Percentiles rank a stretch among this genome's conserved stretches.
These are phyloP conservation scores for Peronospora destructor DNA, from an alignment of 352 stramenopile genomes.

Conservation along the genomic window DNA sequence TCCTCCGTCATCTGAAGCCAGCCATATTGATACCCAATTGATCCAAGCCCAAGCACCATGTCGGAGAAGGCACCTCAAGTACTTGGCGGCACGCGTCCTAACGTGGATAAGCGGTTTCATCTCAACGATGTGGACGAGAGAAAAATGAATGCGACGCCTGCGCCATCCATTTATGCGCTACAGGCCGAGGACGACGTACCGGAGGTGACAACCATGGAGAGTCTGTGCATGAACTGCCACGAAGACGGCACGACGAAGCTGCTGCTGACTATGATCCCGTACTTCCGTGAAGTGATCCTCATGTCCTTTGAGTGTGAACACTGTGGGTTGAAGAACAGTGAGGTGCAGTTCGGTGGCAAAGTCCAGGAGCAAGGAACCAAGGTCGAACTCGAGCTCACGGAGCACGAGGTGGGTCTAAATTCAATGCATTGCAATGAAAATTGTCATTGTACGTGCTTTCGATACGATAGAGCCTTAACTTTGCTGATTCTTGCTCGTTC, in stretches of 20 bases:
- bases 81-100: conserved; percentile 50
- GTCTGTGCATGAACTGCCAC: conserved; percentile 88
- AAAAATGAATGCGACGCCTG: conserved; percentile 10
- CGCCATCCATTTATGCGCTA: conserved; percentile 34
- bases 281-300: conserved; percentile 92
- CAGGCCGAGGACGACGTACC: conserved; percentile 49
- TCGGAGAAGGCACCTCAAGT: conserved; percentile 54
- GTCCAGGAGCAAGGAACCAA: conserved; percentile 62
- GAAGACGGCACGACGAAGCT: conserved; percentile 84
- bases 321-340: conserved; percentile 78
- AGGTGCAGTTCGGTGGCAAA: conserved; percentile 57
- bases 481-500: too few species aligned
- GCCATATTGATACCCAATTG: conserved; percentile 13
- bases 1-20: too few species aligned
- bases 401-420: conserved; percentile 18
- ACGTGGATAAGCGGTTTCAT: conserved; percentile 51
- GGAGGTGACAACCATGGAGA: conserved; percentile 61
- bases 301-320: conserved; percentile 90
- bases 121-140: conserved; percentile 23
- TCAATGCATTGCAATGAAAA: background rate
- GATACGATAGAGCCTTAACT: too few species aligned
- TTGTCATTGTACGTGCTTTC: too few species aligned
- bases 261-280: conserved; percentile 89
- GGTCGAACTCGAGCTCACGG: conserved; percentile 47
- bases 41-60: conserved; percentile 28